Conservation (phyloP, 1,284 basidiomycete species). For the Vanrija sp. region DNA sequence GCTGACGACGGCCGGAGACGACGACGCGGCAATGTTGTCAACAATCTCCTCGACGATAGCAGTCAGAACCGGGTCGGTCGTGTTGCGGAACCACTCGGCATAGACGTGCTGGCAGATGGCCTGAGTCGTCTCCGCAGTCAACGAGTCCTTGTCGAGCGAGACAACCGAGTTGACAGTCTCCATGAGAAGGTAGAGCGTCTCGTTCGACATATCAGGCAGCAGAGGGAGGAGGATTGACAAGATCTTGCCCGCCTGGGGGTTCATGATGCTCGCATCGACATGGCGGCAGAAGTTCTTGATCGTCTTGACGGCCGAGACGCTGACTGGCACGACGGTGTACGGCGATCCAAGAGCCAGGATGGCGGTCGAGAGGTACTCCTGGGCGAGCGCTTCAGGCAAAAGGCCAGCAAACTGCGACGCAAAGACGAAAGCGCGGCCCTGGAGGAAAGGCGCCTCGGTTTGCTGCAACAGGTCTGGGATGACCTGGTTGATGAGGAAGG, state of each 20-base stretch:
- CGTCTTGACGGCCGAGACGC: constrained; percentile 88
- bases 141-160: constrained; percentile 66
- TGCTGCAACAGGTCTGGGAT: constrained; percentile 66
- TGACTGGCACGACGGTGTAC: constrained; percentile 73
- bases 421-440: constrained; percentile 91
- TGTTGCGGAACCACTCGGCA: constrained; percentile 77
- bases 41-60: constrained; percentile 82
- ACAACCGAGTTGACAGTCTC: constrained; percentile 77
- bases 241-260: constrained; percentile 67
- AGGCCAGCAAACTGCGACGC: constrained; percentile 80
- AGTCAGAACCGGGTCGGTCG: constrained; percentile 82
- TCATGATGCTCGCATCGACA: constrained; percentile 54
- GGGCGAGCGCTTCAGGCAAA: constrained; percentile 65
- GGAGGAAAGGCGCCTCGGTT: constrained; percentile 75
- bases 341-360: constrained; percentile 73
- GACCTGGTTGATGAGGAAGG: constrained; percentile 67
- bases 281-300: constrained; percentile 66
- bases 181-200: constrained; percentile 84
- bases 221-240: constrained; percentile 82
- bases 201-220: constrained; percentile 71
- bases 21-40: constrained; percentile 62
- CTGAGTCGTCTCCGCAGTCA: constrained; percentile 61
- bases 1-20: constrained; percentile 14
- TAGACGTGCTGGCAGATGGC: constrained; percentile 64
- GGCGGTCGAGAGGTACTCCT: constrained; percentile 81